These are phyloP conservation scores for Colletotrichum lindemuthianum DNA, from an alignment of 2,329 filamentous ascomycete genomes.

Conservation along the genomic window DNA sequence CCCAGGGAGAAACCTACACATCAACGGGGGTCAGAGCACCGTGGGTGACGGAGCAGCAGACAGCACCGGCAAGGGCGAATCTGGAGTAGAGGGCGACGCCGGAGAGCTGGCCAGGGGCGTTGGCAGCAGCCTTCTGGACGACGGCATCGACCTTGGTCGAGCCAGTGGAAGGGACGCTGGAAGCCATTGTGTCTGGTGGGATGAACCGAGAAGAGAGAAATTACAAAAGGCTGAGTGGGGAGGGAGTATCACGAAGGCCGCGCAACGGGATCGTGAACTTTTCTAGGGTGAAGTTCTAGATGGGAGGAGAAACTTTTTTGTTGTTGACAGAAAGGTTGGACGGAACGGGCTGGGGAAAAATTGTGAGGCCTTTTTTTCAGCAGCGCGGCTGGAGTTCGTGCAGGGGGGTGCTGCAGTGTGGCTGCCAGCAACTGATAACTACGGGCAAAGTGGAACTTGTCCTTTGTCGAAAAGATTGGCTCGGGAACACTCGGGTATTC, in stretches of 20 bases:
- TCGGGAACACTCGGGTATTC: constrained; percentile 38
- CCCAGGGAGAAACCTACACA: constrained; percentile 79
- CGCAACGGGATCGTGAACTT: constrained; percentile 35
- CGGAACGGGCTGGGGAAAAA: constrained; percentile 24
- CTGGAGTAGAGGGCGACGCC: constrained; percentile 84
- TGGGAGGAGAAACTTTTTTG: constrained; percentile 18
- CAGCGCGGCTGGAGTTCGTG: constrained; percentile 26
- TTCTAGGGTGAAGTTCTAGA: not conserved
- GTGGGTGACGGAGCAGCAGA: constrained; percentile 99
- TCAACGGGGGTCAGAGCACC: constrained; percentile 96
- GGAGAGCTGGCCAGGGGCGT: constrained; percentile 54
- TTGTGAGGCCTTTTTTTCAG: constrained; percentile 36
- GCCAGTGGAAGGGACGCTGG: constrained; percentile 48
- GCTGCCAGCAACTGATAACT: not conserved
- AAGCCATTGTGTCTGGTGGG: constrained; percentile 53
- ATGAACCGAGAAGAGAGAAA: constrained; percentile 38
- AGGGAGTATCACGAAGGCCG: constrained; percentile 38
- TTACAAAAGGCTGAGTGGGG: constrained; percentile 48
- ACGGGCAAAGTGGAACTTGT: constrained; percentile 33
- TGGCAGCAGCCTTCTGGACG: constrained; percentile 53
- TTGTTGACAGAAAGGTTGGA: constrained; percentile 18
- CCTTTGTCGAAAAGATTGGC: constrained; percentile 34
- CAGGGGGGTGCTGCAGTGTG: not conserved
- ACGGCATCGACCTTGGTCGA: constrained; percentile 57
- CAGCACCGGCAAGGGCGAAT: constrained; percentile 95